Evolutionary conservation across 192 early-diverging fungal species (phyloP).

Genomic region (Jimgerdemannia lactiflua): DNA sequence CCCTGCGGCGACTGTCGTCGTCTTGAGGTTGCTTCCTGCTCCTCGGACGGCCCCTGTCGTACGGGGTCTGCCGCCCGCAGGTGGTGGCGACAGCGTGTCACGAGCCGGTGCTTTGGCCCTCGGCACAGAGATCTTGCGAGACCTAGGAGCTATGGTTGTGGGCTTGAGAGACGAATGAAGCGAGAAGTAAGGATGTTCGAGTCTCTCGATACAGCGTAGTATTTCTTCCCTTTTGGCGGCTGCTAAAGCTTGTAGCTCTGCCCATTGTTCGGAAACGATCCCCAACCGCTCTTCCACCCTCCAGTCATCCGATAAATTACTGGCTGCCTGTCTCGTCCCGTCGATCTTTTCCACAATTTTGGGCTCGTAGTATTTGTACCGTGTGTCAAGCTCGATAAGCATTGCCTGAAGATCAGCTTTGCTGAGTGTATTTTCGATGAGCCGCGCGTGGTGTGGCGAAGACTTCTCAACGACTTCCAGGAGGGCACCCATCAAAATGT

Average conservation of each 20-base stretch:
- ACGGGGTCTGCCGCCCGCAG: neutral
- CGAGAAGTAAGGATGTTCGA: conserved; percentile 32
- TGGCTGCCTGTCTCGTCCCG: conserved; percentile 21
- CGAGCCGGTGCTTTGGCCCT: neutral
- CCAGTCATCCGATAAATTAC: conserved; percentile 33
- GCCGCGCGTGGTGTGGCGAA: conserved; percentile 17
- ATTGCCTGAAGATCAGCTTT: conserved; percentile 34
- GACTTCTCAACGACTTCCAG: conserved; percentile 33
- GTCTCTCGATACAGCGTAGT: conserved; percentile 23
- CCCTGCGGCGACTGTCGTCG: too few species aligned
- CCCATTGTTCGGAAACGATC: conserved; percentile 43
- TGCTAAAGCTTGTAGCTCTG: conserved; percentile 37
- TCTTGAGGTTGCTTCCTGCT: neutral
- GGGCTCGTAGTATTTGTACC: conserved; percentile 39
- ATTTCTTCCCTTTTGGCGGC: conserved; percentile 41
- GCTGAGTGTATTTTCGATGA: conserved; percentile 6
- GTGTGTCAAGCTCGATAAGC: conserved; percentile 38
- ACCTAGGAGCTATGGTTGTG: neutral
- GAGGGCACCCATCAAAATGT: conserved; percentile 33
- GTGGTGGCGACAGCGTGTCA: neutral
- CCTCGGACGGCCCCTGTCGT: neutral
- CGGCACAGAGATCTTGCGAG: neutral
- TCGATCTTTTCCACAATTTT: conserved; percentile 34
- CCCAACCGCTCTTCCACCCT: conserved; percentile 39
- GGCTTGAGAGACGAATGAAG: neutral